Base-by-base conservation (phyloP, 1,284 basidiomycete species). In the Pterula multifida region DNA sequence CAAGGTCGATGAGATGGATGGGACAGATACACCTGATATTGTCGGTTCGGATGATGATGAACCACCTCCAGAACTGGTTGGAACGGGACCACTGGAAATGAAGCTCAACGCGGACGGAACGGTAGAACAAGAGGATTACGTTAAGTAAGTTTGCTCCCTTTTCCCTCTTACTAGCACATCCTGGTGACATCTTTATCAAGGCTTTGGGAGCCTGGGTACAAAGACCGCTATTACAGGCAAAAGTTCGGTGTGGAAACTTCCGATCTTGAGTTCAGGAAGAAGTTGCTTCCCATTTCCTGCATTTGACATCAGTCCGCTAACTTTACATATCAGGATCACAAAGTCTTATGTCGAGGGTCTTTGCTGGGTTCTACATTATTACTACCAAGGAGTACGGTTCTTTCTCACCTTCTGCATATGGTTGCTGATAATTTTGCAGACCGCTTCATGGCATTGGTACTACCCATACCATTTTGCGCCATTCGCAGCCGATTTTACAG, bases 361-460 rank as follows among this genome's bases (percentile, higher is more conserved):
- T 48, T 84, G 83, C 52, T 98, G 96, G 96, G 96, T 99, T 0
- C 68, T 99, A 49, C 85, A 88, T 53, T 98, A 98, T 68, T 98
- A 98, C 64, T 99, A 98, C 66, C 95, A 98, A 76, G 96, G 96
- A 56, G 91, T 90, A 61, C 52, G 81, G 72, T 26, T 36, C 52
- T 50, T 46, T 47, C 12, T 47, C 54, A 45, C 19, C 23, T 19
- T 26, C 6, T 28, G 3, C 48, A 56, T 47, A 19, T 36, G 6
- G 49, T 52, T 42, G 9, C 54, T 58, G 26, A 60, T 50, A 26
- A 44, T 52, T 26, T 49, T 52, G 15, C 53, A 90, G 88, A 81
- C 87, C n/a, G 92, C 95, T 2, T 95, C 93, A 1, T 99, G 96
- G 96, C 84, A 93, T 60, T 99, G 96, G 96, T 99, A 87, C 68